Percentiles rank a stretch among this genome's conserved stretches.
Conservation (phyloP, 495 filamentous ascomycete genomes). For the Paragyromitra xinjiangensis region DNA sequence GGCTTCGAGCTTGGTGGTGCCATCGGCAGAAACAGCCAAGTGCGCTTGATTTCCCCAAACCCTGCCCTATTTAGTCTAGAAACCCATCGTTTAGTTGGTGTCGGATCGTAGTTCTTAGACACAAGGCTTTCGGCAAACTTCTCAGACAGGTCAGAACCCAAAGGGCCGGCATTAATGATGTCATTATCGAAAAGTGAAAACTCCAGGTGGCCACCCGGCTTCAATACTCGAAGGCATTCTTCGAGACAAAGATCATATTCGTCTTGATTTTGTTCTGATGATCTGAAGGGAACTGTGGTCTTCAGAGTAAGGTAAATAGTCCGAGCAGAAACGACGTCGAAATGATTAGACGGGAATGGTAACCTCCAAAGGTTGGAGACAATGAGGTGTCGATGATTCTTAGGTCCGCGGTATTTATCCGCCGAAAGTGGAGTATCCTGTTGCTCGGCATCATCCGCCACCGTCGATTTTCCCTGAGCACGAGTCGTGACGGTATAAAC, state of each 20-base stretch:
- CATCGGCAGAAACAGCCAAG: constrained; percentile 91
- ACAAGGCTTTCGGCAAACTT: constrained; percentile 90
- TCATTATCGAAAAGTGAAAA: constrained; percentile 89
- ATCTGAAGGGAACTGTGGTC: constrained; percentile 63
- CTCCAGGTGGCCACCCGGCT: constrained; percentile 91
- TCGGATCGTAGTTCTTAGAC: constrained; percentile 85
- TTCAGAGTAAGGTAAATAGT: constrained; percentile 83
- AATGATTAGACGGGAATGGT: constrained; percentile 86
- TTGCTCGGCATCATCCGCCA: constrained; percentile 28
- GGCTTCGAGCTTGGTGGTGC: constrained; percentile 67
- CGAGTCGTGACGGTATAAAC: constrained; percentile 85
- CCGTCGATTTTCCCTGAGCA: constrained; percentile 62
- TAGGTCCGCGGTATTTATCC: constrained; percentile 69
- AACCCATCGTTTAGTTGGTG: constrained; percentile 81
- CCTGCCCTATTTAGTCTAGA: constrained; percentile 74
- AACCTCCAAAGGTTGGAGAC: constrained; percentile 78
- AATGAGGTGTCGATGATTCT: constrained; percentile 83
- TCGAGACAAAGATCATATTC: constrained; percentile 86
- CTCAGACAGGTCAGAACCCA: constrained; percentile 78
- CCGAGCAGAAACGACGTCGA: constrained; percentile 92
- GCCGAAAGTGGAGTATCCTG: constrained; percentile 41
- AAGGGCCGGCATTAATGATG: constrained; percentile 80
- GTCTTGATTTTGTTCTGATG: constrained; percentile 61
- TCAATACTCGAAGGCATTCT: constrained; percentile 89
- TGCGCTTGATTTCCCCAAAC: constrained; percentile 81